Percentiles rank a stretch among this genome's conserved stretches.
Evolutionary conservation across 305 asterid genomes (phyloP).

Genomic region (Fraxinus baroniana): DNA sequence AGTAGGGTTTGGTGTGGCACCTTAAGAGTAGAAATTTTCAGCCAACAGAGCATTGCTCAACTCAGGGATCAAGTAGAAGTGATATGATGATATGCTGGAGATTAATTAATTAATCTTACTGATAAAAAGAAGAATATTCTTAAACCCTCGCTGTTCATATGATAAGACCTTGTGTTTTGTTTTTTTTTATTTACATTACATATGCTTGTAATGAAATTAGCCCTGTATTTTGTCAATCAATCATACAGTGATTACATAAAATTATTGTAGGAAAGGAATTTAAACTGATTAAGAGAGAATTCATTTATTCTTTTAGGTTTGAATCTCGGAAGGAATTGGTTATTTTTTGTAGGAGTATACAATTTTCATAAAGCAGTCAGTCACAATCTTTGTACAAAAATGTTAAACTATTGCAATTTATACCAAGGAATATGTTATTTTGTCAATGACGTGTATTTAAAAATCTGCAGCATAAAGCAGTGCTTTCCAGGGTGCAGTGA

Average conservation of each 20-base stretch:
- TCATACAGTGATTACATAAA: background rate
- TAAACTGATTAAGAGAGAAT: background rate
- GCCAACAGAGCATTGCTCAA: constrained; percentile 20
- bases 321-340: too few relatives aligned
- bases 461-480: constrained; percentile 17
- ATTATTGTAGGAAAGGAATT: background rate
- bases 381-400: too few relatives aligned
- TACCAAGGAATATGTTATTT: too few relatives aligned
- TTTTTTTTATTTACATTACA: background rate
- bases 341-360: too few relatives aligned
- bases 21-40: constrained; percentile 1
- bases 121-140: constrained; percentile 4
- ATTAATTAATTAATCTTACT: constrained; percentile 12
- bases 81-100: background rate
- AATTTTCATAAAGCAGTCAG: too few relatives aligned
- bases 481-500: constrained; percentile 7
- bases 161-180: background rate
- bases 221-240: background rate
- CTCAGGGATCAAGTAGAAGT: background rate
- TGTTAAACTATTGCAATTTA: too few relatives aligned
- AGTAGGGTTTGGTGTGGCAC: background rate
- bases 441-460: background rate
- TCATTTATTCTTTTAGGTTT: background rate
- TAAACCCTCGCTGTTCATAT: background rate
- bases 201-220: background rate